Percentiles rank a stretch among this genome's conserved stretches.
phyloP scores from a whole-genome alignment of 768 basidiomycete species.

The Tricholoma sp. region DNA sequence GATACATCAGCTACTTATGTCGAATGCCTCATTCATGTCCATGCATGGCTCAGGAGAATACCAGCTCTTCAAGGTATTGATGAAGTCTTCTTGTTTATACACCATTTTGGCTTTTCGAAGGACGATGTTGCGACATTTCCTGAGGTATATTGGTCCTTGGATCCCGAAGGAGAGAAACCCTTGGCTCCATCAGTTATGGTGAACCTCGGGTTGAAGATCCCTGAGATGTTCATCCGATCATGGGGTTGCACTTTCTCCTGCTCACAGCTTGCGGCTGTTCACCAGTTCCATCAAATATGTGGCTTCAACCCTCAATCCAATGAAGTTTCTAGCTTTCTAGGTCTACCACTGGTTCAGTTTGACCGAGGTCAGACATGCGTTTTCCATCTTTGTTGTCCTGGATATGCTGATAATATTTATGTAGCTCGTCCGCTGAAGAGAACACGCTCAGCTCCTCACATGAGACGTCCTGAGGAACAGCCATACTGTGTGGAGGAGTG shows the following conservation, averaged over 20 bases:
- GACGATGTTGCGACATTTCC: neutral
- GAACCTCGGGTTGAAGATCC: neutral
- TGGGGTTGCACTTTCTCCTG: neutral
- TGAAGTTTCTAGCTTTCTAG: neutral
- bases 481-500: neutral
- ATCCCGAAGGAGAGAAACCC: neutral
- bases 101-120: neutral
- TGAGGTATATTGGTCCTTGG: neutral
- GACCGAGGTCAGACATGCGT: neutral
- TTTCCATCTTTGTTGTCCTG: neutral
- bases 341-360: neutral
- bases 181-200: neutral
- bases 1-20: neutral
- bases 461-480: neutral
- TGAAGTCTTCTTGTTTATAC: neutral
- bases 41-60: neutral
- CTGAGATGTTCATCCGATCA: neutral
- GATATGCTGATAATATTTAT: neutral
- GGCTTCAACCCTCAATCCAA: neutral
- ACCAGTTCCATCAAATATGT: neutral
- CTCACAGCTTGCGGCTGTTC: neutral
- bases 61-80: neutral
- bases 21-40: neutral
- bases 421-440: neutral
- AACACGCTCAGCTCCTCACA: neutral